These are phyloP conservation scores for Leccinum fallax DNA, from an alignment of 1,284 basidiomycete species.

Conservation along the genomic window DNA sequence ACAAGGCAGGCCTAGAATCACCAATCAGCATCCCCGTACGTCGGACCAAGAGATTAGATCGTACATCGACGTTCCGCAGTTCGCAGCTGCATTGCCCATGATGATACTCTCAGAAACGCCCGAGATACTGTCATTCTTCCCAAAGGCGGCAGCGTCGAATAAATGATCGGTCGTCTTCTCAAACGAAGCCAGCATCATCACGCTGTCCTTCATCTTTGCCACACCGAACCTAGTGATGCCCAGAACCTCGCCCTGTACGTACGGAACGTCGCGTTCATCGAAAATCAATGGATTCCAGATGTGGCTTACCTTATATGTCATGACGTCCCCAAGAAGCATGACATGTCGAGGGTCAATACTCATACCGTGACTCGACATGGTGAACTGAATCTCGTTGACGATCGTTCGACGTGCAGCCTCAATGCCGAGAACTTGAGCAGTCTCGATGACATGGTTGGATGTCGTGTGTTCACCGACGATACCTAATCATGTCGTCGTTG, in stretches of 20 bases:
- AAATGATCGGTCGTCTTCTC: constrained; percentile 99
- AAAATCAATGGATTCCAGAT: neutral
- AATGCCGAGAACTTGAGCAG: constrained; percentile 92
- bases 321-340: constrained; percentile 98
- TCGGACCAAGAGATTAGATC: constrained; percentile 30
- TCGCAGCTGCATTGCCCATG: constrained; percentile 97
- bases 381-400: constrained; percentile 97
- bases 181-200: constrained; percentile 98
- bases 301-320: constrained; percentile 88
- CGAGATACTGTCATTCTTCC: constrained; percentile 93
- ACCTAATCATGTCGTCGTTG: constrained; percentile 48
- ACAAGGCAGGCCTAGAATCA: constrained; percentile 54
- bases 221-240: constrained; percentile 99
- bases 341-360: constrained; percentile 99
- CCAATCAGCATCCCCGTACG: constrained; percentile 7
- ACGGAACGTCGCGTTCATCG: neutral
- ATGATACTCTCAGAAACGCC: constrained; percentile 99
- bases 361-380: constrained; percentile 98
- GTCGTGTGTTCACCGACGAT: constrained; percentile 91
- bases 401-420: constrained; percentile 96
- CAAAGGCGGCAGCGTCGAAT: constrained; percentile 96
- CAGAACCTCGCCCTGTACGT: constrained; percentile 85
- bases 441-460: constrained; percentile 98
- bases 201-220: constrained; percentile 99
- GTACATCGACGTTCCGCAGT: constrained; percentile 93